Evolutionary conservation across 2,329 filamentous ascomycete species (phyloP), one percentile per base, ranked within the genome.

Genomic region (Aureobasidium pullulans): DNA sequence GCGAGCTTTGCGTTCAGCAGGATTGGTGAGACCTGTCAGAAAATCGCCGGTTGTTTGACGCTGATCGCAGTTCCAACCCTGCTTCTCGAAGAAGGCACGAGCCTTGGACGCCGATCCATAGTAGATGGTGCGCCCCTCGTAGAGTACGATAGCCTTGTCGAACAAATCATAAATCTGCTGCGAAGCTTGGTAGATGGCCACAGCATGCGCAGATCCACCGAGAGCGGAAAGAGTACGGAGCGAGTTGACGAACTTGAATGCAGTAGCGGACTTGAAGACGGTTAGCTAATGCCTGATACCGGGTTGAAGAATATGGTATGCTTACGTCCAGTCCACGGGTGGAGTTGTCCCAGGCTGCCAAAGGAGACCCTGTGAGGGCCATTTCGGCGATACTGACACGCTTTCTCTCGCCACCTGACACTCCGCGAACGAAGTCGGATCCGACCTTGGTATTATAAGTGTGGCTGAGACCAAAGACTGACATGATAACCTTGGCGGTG

Each of bases 71-170:
- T 80, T 69, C 79, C 83, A 92, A 42, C 88, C 88, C 71, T 87
- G 82, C 11, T 79, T 73, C 65, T 84, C 81, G 62, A 92, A 91
- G 71, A 84, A 91, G 0, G 69, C 69, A 65, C 80, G 84, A 0
- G 88, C 88, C 2, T 76, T 69, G 6, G 66, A 68, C 0, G 84
- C 81, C 0, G 82, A 81, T 0, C 89, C 89, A 63, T 86, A 92
- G 74, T 84, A 93, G 62, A 92, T 92, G 67, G 92, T 82, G 0
- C 85, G 80, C 0, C 89, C 89, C 67, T 91, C 86, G 66, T 92
- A 23, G 23, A 23, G 23, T 3, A 23, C 23, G 2, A 23, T 23
- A 2, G 23, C 23, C 3, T 91, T 91, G 73, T 93, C 87, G 65
- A 93, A 92, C 15, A 84, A 73, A 59, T 85, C 81, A 66, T 85